Conservation (phyloP, 2,329 filamentous ascomycete genomes). For the Laburnicola sp. region DNA sequence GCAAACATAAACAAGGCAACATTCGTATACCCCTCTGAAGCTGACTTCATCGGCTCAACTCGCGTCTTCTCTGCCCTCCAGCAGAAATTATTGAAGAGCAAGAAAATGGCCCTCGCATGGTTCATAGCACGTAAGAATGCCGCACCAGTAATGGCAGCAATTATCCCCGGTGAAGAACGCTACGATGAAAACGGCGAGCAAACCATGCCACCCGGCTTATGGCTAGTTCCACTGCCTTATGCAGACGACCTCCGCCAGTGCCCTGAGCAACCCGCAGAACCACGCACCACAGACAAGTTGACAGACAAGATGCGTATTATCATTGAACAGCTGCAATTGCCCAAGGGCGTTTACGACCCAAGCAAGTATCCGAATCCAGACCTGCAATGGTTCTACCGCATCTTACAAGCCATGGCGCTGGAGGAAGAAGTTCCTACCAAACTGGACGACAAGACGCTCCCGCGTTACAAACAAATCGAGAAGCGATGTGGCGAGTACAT, state of each 20-base stretch:
- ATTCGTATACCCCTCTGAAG: conserved; percentile 93
- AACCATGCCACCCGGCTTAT: conserved; percentile 78
- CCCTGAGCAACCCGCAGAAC: conserved; percentile 62
- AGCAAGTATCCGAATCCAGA: conserved; percentile 87
- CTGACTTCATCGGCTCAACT: conserved; percentile 85
- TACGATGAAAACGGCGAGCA: conserved; percentile 67
- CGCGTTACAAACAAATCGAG: conserved; percentile 83
- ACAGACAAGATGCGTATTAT: conserved; percentile 81
- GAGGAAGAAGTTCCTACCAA: conserved; percentile 84
- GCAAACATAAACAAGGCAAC: conserved; percentile 82
- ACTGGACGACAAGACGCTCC: conserved; percentile 76
- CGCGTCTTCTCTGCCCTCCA: conserved; percentile 90
- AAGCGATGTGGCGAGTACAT: conserved; percentile 80
- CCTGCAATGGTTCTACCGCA: conserved; percentile 96
- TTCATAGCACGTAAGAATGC: conserved; percentile 82
- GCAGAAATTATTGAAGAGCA: conserved; percentile 76
- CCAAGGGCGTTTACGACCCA: conserved; percentile 82
- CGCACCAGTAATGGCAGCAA: conserved; percentile 75
- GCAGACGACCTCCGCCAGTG: conserved; percentile 82
- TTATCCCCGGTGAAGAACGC: conserved; percentile 73
- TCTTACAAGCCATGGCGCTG: conserved; percentile 85
- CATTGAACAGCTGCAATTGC: conserved; percentile 84
- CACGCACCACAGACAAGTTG: conserved; percentile 63
- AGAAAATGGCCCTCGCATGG: conserved; percentile 88
- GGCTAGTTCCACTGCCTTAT: conserved; percentile 85